Percentiles rank a stretch among this genome's conserved stretches.
phyloP scores from a whole-genome alignment of 176 grass and related monocot species.

The Avena eriantha region DNA sequence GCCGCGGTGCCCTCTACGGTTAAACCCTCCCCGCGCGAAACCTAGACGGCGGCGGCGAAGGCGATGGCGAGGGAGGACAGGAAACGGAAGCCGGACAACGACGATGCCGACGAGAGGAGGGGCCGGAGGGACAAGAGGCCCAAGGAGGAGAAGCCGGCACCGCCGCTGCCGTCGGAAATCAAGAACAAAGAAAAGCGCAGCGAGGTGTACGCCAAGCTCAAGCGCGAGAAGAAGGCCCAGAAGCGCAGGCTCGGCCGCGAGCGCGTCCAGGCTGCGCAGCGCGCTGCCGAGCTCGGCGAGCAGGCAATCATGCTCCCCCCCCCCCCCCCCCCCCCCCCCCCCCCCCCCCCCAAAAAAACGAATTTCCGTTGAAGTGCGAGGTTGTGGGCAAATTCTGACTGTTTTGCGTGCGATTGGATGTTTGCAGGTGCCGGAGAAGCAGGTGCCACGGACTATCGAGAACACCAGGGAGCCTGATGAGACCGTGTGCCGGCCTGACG shows the following conservation, averaged over 20 bases:
- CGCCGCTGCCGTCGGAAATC: slow-evolving; percentile 68
- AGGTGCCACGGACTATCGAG: slow-evolving; percentile 85
- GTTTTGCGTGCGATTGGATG: slow-evolving; percentile 1
- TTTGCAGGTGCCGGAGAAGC: slow-evolving; percentile 67
- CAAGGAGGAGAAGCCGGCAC: slow-evolving; percentile 47
- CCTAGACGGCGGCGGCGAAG: slow-evolving; percentile 7
- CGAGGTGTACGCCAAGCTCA: slow-evolving; percentile 79
- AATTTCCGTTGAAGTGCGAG: neutral
- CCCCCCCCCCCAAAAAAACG: no score
- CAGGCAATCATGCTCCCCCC: slow-evolving; percentile 38
- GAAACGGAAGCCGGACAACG: slow-evolving; percentile 44
- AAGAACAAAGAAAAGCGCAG: slow-evolving; percentile 97
- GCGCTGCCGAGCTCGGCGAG: slow-evolving; percentile 73
- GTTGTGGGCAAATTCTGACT: slow-evolving; percentile 21
- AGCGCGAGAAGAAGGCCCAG: slow-evolving; percentile 79
- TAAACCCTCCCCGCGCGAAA: slow-evolving; percentile 30
- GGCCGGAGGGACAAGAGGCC: slow-evolving; percentile 50
- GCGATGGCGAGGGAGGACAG: slow-evolving; percentile 48
- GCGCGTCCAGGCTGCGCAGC: slow-evolving; percentile 51
- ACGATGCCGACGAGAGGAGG: neutral
- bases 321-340: no score
- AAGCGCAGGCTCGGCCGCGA: slow-evolving; percentile 66
- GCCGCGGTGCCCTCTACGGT: slow-evolving; percentile 40
- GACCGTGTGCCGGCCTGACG: slow-evolving; percentile 75
- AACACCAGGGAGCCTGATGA: slow-evolving; percentile 89